phyloP scores from a whole-genome alignment of 2,329 filamentous ascomycete species.

The Metarhizium anisopliae region DNA sequence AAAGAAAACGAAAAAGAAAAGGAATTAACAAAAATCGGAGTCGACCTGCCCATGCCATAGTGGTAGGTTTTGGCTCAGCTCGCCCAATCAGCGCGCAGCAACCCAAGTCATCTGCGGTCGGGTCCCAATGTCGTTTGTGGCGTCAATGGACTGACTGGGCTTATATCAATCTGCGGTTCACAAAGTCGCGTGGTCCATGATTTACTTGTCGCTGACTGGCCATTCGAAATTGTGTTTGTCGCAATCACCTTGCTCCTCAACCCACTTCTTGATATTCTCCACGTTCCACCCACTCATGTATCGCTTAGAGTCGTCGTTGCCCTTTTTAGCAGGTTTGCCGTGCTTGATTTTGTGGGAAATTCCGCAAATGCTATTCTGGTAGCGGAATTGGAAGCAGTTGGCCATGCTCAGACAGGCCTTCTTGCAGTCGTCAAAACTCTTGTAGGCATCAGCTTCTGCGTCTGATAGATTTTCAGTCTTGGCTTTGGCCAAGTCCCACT shows the following conservation, averaged over 20 bases:
- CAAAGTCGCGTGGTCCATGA: not conserved
- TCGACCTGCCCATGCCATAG: no score
- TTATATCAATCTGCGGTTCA: not conserved
- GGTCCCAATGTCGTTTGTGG: no score
- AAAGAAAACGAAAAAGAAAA: no score
- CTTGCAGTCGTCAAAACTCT: conserved; percentile 32
- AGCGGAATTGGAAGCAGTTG: conserved; percentile 33
- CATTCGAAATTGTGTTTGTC: conserved; percentile 7
- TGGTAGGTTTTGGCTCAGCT: no score
- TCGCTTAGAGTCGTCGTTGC: conserved; percentile 18
- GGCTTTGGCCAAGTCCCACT: conserved; percentile 21
- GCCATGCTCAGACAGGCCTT: conserved; percentile 30
- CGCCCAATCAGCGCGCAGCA: no score
- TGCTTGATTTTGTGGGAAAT: conserved; percentile 26
- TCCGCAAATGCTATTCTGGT: conserved; percentile 28
- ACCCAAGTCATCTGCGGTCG: no score
- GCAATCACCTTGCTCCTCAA: conserved; percentile 27
- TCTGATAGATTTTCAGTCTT: conserved; percentile 24
- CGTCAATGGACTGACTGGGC: no score
- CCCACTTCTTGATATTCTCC: conserved; percentile 30
- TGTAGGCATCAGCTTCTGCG: conserved; percentile 31
- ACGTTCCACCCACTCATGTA: conserved; percentile 33
- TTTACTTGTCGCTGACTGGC: not conserved
- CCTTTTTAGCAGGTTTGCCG: conserved; percentile 26
- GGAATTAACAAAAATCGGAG: no score